Evolutionary conservation across 2,329 filamentous ascomycete genomes (phyloP).

Genomic region (Beauveria pseudobassiana): DNA sequence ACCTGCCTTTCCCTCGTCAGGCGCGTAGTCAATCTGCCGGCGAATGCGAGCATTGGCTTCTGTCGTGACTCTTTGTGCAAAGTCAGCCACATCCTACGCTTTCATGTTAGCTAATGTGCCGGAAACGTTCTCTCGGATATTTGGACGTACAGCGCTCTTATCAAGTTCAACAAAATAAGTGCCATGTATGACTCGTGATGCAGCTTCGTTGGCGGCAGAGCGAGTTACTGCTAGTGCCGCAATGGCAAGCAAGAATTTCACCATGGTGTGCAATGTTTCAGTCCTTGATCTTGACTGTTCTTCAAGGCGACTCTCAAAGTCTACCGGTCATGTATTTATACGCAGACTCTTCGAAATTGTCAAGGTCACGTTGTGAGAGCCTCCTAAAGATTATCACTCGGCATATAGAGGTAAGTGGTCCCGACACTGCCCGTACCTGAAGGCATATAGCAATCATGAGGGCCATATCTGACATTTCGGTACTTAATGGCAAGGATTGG

Average conservation of each 20-base stretch:
- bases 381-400: not conserved
- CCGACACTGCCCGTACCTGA: not conserved
- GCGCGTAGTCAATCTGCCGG: conserved; percentile 37
- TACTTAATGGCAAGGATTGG: not conserved
- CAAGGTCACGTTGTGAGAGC: not conserved
- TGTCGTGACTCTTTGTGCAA: not conserved
- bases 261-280: not conserved
- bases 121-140: not conserved
- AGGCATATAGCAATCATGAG: not conserved
- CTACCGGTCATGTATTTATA: not conserved
- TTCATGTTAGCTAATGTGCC: not conserved
- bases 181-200: conserved; percentile 30
- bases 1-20: not conserved
- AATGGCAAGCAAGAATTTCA: not conserved
- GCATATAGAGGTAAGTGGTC: not conserved
- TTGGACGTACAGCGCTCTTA: conserved; percentile 34
- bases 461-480: not conserved
- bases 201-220: not conserved
- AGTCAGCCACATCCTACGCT: not conserved
- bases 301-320: not conserved
- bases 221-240: not conserved
- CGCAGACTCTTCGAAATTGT: no score
- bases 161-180: conserved; percentile 48
- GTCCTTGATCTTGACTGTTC: not conserved
- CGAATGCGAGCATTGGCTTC: conserved; percentile 35